Percentiles rank a stretch among this genome's conserved stretches.
Evolutionary conservation across 345 rosid species (phyloP).

Genomic region (Microcos paniculata): DNA sequence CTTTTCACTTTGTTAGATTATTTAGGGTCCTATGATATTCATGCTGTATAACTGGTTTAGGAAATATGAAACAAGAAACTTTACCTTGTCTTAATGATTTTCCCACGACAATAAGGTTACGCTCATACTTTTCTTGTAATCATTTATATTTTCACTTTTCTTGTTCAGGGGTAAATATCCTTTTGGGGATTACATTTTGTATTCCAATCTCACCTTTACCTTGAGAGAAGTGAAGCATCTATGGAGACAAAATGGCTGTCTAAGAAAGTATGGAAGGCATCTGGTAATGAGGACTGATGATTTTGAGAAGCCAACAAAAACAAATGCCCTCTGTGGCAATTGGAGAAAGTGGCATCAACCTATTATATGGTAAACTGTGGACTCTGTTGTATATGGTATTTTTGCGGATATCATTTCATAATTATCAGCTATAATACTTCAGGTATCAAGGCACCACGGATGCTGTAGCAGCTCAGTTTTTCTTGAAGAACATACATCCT

Average conservation of each 20-base stretch:
- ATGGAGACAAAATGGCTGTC: conserved; percentile 78
- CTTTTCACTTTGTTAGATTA: not conserved
- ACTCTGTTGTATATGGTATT: not conserved
- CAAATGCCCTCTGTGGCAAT: conserved; percentile 80
- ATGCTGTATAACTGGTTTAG: not conserved
- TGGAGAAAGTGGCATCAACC: conserved; percentile 91
- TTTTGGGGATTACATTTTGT: conserved; percentile 84
- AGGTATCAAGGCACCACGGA: conserved; percentile 98
- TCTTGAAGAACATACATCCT: conserved; percentile 79
- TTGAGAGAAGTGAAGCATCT: conserved; percentile 84
- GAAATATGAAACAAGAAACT: no score
- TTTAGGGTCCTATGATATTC: not conserved
- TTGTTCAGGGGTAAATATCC: conserved; percentile 82
- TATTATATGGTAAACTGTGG: conserved; percentile 70
- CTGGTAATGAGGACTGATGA: conserved; percentile 87
- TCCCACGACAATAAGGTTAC: not conserved
- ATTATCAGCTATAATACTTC: conserved; percentile 21
- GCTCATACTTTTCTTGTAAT: conserved; percentile 20
- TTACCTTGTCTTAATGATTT: not conserved
- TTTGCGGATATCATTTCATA: conserved; percentile 1
- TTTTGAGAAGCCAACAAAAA: conserved; percentile 80
- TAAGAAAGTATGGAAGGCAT: conserved; percentile 58
- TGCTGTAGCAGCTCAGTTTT: conserved; percentile 92
- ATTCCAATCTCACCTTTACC: conserved; percentile 71
- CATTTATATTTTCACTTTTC: conserved; percentile 22